Conservation (phyloP, 257 asterid genomes). For the Henckelia pumila region DNA sequence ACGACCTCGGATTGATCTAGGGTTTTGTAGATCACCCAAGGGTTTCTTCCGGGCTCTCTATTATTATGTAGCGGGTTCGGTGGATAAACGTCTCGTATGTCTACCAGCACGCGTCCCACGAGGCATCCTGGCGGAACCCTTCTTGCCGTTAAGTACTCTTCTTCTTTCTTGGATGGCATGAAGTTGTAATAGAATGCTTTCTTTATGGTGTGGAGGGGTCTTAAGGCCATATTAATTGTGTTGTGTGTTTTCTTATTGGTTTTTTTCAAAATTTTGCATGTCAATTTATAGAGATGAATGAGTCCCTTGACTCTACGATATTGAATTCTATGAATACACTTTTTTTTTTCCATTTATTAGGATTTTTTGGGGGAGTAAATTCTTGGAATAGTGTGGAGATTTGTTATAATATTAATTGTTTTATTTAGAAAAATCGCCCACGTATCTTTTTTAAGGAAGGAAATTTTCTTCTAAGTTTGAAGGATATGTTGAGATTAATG, state of each 20-base stretch:
- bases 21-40: conserved; percentile 52
- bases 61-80: conserved; percentile 27
- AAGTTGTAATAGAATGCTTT: neutral
- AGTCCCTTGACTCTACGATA: too few species aligned
- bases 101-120: conserved; percentile 35
- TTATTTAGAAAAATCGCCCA: neutral
- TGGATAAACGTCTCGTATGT: conserved; percentile 39
- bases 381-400: neutral
- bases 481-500: neutral
- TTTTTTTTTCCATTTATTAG: neutral
- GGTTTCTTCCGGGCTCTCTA: conserved; percentile 20
- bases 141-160: neutral
- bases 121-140: neutral
- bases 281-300: neutral
- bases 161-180: neutral
- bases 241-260: too few species aligned
- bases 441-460: neutral
- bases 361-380: neutral
- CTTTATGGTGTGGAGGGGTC: neutral
- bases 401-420: too few species aligned
- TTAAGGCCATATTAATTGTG: neutral
- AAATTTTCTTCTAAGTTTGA: neutral
- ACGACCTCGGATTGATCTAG: conserved; percentile 33
- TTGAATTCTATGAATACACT: neutral
- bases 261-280: too few species aligned